Conservation (phyloP, 495 filamentous ascomycete species). For the Aspergillus homomorphus region DNA sequence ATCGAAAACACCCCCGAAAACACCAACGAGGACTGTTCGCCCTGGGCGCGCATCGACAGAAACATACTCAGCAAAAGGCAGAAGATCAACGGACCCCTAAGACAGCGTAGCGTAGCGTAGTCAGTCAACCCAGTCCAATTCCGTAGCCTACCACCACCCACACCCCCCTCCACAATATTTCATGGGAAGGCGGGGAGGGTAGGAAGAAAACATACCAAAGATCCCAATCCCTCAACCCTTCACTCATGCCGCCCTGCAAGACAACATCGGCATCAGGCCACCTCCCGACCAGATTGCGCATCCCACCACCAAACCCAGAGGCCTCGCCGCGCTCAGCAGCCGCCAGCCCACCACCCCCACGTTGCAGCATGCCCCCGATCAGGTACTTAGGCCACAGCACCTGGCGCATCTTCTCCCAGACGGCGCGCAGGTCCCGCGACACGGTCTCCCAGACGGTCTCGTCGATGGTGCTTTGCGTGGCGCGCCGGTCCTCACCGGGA, state of each 20-base stretch:
- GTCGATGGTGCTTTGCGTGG: slow-evolving; percentile 90
- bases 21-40: slow-evolving; percentile 76
- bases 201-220: slow-evolving; percentile 69
- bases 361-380: slow-evolving; percentile 65
- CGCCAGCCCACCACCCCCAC: slow-evolving; percentile 67
- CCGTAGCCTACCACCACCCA: neutral
- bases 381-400: slow-evolving; percentile 97
- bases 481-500: slow-evolving; percentile 90
- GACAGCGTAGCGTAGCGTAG: neutral
- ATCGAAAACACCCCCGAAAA: slow-evolving; percentile 95
- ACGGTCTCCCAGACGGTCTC: slow-evolving; percentile 95
- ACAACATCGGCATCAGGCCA: slow-evolving; percentile 72
- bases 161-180: neutral
- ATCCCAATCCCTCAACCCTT: slow-evolving; percentile 92
- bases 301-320: slow-evolving; percentile 58
- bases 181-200: too few species aligned
- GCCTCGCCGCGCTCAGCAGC: slow-evolving; percentile 64
- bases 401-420: slow-evolving; percentile 97
- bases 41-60: slow-evolving; percentile 70
- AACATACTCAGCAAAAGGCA: slow-evolving; percentile 84
- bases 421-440: slow-evolving; percentile 81
- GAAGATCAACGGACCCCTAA: slow-evolving; percentile 84
- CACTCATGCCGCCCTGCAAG: slow-evolving; percentile 76
- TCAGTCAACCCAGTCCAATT: neutral
- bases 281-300: slow-evolving; percentile 61